Evolutionary conservation across 169 alveolate species (phyloP).

Genomic region (Blepharisma undulans): DNA sequence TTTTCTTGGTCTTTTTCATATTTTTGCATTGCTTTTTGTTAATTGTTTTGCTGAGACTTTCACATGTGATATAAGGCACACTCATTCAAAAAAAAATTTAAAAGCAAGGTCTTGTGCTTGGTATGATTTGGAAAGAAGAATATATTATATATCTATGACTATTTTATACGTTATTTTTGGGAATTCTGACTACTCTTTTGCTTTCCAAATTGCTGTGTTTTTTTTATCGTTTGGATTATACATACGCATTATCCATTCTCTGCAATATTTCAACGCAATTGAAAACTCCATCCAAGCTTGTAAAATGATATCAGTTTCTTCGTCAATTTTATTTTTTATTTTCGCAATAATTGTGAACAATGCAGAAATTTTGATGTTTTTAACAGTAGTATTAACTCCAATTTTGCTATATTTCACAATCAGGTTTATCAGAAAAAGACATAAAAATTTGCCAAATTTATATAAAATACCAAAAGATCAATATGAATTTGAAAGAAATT

Average conservation of each 20-base stretch:
- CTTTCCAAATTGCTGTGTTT: not conserved
- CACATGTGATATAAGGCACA: not conserved
- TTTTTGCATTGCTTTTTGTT: not conserved
- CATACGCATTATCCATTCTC: not conserved
- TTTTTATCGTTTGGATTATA: too few relatives aligned
- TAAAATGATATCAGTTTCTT: not conserved
- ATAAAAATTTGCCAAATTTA: not conserved
- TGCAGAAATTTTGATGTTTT: too few relatives aligned
- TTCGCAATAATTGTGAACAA: too few relatives aligned
- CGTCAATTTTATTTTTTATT: not conserved
- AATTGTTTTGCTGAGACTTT: not conserved
- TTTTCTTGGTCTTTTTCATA: not conserved
- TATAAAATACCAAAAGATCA: too few relatives aligned
- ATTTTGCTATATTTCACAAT: not conserved
- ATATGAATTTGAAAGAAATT: not conserved
- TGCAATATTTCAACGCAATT: not conserved
- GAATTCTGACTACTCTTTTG: not conserved
- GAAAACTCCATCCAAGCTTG: not conserved
- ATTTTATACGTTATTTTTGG: not conserved
- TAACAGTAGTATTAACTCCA: too few relatives aligned
- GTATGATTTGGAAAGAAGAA: not conserved
- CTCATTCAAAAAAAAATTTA: not conserved
- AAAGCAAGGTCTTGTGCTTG: not conserved
- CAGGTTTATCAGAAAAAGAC: not conserved
- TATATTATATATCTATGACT: too few relatives aligned